A percentile compares a stretch with the other conserved stretches of the same genome.
Conservation (phyloP, 345 rosid species). For the Durio zibethinus region DNA sequence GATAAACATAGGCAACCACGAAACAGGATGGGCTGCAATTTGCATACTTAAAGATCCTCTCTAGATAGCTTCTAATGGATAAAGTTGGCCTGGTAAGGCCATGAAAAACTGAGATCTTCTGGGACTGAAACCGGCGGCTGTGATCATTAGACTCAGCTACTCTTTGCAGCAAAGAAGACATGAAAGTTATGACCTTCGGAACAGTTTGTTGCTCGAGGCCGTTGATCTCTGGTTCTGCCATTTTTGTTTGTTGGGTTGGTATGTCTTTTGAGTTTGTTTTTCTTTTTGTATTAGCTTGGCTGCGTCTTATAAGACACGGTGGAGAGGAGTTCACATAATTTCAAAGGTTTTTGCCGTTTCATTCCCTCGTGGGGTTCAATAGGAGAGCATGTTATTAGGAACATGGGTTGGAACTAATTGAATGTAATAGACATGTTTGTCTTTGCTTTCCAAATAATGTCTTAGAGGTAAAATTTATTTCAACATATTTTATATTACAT, state of each 20-base stretch:
- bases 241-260: background rate
- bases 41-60: slow-evolving; percentile 69
- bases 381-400: background rate
- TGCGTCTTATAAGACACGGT: slow-evolving; percentile 21
- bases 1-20: slow-evolving; percentile 68
- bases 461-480: too few relatives aligned
- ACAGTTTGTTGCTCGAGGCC: slow-evolving; percentile 14
- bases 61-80: slow-evolving; percentile 59
- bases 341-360: background rate
- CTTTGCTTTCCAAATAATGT: background rate
- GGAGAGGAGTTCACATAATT: background rate
- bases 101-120: slow-evolving; percentile 47
- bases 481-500: too few relatives aligned
- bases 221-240: slow-evolving; percentile 17
- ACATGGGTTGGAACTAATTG: slow-evolving; percentile 4
- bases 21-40: slow-evolving; percentile 73
- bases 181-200: slow-evolving; percentile 44
- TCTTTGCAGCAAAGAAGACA: slow-evolving; percentile 51
- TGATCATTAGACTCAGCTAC: slow-evolving; percentile 49
- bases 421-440: too few relatives aligned
- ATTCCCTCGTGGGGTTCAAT: background rate
- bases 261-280: background rate
- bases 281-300: slow-evolving; percentile 1
- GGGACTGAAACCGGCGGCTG: slow-evolving; percentile 30
- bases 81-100: slow-evolving; percentile 56